Conservation (phyloP, 2,329 filamentous ascomycete species). For the Aspergillus persii region DNA sequence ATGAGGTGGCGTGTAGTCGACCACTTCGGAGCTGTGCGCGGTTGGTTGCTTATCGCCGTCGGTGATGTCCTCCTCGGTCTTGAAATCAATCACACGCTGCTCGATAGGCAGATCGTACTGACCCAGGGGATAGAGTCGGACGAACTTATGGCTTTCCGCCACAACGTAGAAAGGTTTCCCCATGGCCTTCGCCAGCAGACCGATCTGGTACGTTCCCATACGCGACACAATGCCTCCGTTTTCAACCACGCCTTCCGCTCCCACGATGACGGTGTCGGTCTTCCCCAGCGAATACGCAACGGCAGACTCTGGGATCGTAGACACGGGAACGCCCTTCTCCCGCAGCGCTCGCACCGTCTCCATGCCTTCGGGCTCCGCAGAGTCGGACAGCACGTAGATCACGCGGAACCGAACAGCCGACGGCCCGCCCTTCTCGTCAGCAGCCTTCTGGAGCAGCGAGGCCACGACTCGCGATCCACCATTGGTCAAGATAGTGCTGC, state of each 20-base stretch:
- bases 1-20: slow-evolving; percentile 57
- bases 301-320: slow-evolving; percentile 72
- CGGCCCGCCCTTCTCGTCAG: slow-evolving; percentile 57
- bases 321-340: slow-evolving; percentile 73
- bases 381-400: slow-evolving; percentile 65
- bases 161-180: slow-evolving; percentile 85
- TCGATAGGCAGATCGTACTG: slow-evolving; percentile 79
- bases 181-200: slow-evolving; percentile 69
- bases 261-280: slow-evolving; percentile 67
- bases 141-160: slow-evolving; percentile 95
- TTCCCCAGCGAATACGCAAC: slow-evolving; percentile 76
- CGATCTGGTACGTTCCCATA: slow-evolving; percentile 84
- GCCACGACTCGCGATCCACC: slow-evolving; percentile 84
- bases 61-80: slow-evolving; percentile 52
- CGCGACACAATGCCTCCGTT: slow-evolving; percentile 90
- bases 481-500: slow-evolving; percentile 81
- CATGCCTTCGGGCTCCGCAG: slow-evolving; percentile 60
- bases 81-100: slow-evolving; percentile 75
- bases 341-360: slow-evolving; percentile 70
- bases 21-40: slow-evolving; percentile 34
- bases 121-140: slow-evolving; percentile 76
- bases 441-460: slow-evolving; percentile 70
- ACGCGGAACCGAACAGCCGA: slow-evolving; percentile 73
- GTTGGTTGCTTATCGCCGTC: slow-evolving; percentile 47
- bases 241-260: slow-evolving; percentile 82